These are phyloP conservation scores for Juncus inflexus DNA, from an alignment of 176 grass and related monocot species.

Conservation along the genomic window DNA sequence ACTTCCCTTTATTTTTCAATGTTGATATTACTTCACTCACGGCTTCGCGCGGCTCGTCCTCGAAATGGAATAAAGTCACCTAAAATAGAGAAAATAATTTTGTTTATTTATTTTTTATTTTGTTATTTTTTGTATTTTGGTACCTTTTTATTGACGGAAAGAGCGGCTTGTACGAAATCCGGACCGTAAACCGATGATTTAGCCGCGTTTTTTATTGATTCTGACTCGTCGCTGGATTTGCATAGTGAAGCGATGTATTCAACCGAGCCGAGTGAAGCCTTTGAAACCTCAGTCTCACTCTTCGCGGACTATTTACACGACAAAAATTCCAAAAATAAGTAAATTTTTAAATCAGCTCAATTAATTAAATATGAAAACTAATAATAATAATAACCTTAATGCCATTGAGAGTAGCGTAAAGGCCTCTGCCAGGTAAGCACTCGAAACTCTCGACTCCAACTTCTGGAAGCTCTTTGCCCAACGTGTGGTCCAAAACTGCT, in stretches of 20 bases:
- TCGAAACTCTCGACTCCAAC: conserved; percentile 95
- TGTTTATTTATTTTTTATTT: conserved; percentile 2
- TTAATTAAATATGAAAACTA: conserved; percentile 20
- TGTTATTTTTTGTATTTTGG: conserved; percentile 19
- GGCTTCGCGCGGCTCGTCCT: conserved; percentile 77
- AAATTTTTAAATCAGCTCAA: background rate
- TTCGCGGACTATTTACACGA: conserved; percentile 33
- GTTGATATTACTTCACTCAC: conserved; percentile 85
- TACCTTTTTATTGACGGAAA: conserved; percentile 89
- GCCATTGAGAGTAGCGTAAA: conserved; percentile 79
- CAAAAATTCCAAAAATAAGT: conserved; percentile 20
- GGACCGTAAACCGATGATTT: conserved; percentile 64
- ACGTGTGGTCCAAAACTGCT: conserved; percentile 90
- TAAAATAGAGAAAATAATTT: conserved; percentile 28
- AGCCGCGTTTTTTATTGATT: conserved; percentile 65
- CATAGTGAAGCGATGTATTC: conserved; percentile 81
- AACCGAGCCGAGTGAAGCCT: conserved; percentile 92
- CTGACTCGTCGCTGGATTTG: conserved; percentile 72
- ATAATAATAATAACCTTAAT: conserved; percentile 49
- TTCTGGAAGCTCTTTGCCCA: conserved; percentile 72
- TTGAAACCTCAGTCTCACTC: conserved; percentile 42
- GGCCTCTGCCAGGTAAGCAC: conserved; percentile 76
- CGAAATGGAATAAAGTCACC: conserved; percentile 96
- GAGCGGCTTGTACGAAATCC: conserved; percentile 92
- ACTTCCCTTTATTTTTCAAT: conserved; percentile 70